Base-by-base conservation (phyloP, 2,329 filamentous ascomycete species). In the Fusarium solani-melongenae region DNA sequence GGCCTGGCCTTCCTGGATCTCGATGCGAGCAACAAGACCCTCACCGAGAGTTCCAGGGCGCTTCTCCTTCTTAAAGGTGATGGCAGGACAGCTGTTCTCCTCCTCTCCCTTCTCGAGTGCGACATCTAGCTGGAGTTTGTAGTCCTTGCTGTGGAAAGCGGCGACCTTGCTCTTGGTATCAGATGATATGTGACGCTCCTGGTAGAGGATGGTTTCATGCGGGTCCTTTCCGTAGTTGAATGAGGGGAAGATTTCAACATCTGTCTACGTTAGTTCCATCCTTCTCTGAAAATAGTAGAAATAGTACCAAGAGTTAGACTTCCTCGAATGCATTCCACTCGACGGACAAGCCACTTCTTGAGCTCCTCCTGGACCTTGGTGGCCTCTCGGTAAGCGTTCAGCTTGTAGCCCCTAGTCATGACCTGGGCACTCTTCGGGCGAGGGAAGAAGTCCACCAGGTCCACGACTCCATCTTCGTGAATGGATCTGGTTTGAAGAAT, bases 401-500 rank as follows among this genome's bases (percentile, higher is more conserved):
- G 86, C 73, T 83, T 86, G 69, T 82, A 81, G 8, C 81, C 81
- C 73, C 85, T 85, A 61, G 84, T 82, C 20, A 90, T 81, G 31
- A 91, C 86, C 44, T 84, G 84, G 34, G 87, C 86, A 59, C 87
- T 89, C 77, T 89, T 91, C 12, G 92, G 92, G 1, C 93, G 87
- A 0, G 92, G 92, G 73, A 95, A 94, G 82, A 94, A 95, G 79
- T 95, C 93, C 17, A 93, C 85, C 33, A 95, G 80, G 64, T 93
- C 92, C 12, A 93, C 89, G 1, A 94, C 93, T 1, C 93, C 93
- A 64, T 92, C 89, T 75, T 95, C 93, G 71, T 92, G 89, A 72
- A 94, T 92, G 80, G 92, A 94, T n/a, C 92, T 87, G 1, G 93
- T 95, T 80, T 94, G 91, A 3, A 95, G 84, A 67, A 95, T 92